Conservation (phyloP, 108 stramenopile genomes). For the Conticribra guillardii region DNA sequence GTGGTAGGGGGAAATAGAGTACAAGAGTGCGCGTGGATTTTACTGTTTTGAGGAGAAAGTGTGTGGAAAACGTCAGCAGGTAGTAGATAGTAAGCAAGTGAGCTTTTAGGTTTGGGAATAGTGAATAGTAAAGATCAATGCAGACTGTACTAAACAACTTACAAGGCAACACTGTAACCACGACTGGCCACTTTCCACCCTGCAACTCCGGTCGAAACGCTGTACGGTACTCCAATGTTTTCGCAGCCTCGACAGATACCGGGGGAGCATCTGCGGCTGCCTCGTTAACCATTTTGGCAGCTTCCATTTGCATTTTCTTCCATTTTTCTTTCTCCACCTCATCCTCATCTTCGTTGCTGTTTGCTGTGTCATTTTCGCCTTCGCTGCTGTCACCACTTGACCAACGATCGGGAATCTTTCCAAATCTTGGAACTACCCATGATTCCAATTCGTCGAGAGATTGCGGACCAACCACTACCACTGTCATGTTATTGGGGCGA, state of each 20-base stretch:
- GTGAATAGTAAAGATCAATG: neutral
- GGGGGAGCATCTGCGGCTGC: slow-evolving; percentile 78
- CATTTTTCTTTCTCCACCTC: slow-evolving; percentile 23
- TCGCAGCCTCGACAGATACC: slow-evolving; percentile 19
- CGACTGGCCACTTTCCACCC: slow-evolving; percentile 64
- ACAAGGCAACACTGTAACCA: slow-evolving; percentile 70
- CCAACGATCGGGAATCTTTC: slow-evolving; percentile 50
- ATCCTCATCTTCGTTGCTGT: neutral
- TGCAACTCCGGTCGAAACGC: slow-evolving; percentile 59
- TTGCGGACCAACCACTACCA: slow-evolving; percentile 82
- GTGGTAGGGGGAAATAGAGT: slow-evolving; percentile 75
- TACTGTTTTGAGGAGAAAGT: slow-evolving; percentile 17
- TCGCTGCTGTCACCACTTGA: too few relatives aligned
- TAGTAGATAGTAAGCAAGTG: neutral
- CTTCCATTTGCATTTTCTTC: slow-evolving; percentile 35
- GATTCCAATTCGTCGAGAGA: slow-evolving; percentile 75
- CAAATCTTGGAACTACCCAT: slow-evolving; percentile 72
- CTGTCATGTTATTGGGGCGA: slow-evolving; percentile 77
- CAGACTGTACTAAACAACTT: neutral
- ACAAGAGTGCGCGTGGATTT: slow-evolving; percentile 64
- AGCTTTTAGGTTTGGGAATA: neutral
- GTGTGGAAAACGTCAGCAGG: neutral
- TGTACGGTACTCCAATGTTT: slow-evolving; percentile 45
- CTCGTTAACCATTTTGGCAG: slow-evolving; percentile 56
- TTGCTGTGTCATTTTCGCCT: slow-evolving; percentile 5